Evolutionary conservation across 2,329 filamentous ascomycete species (phyloP).

Genomic region (Alternaria gaisen): DNA sequence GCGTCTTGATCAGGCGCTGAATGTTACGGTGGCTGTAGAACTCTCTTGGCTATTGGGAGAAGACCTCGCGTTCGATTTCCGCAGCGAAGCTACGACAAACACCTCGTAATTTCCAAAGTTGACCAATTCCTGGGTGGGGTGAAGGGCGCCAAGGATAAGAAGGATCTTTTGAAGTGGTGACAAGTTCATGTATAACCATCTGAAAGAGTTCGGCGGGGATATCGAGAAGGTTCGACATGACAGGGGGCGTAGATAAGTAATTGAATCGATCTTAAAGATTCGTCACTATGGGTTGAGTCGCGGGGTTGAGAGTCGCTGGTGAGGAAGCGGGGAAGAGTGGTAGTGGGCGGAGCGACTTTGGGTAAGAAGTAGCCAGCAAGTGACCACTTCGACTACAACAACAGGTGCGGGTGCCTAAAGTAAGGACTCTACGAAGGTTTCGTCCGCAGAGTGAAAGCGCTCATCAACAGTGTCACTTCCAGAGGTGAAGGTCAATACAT

Average conservation of each 20-base stretch:
- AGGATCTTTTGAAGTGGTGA: not conserved
- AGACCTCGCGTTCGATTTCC: not conserved
- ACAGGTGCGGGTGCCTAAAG: not conserved
- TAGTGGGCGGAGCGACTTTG: not conserved
- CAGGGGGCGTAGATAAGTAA: too few relatives aligned
- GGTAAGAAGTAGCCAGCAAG: not conserved
- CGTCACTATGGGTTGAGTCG: not conserved
- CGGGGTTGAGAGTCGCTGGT: not conserved
- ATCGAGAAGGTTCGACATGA: not conserved
- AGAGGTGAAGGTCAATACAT: not conserved
- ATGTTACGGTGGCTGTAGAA: not conserved
- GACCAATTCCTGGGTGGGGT: not conserved
- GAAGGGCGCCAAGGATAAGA: too few relatives aligned
- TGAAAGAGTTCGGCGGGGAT: not conserved
- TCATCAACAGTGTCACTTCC: not conserved
- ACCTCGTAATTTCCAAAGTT: not conserved
- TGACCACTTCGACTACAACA: not conserved
- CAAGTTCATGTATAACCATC: not conserved
- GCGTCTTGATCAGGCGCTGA: not conserved
- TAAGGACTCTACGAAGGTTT: fast-evolving
- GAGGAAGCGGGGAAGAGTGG: not conserved
- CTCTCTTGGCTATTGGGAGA: not conserved
- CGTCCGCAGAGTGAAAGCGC: not conserved
- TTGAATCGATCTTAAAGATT: not conserved
- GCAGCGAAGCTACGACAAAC: not conserved